Percentiles rank a stretch among this genome's conserved stretches.
Evolutionary conservation across 352 stramenopile genomes (phyloP).

Genomic region (Globisporangium polare): DNA sequence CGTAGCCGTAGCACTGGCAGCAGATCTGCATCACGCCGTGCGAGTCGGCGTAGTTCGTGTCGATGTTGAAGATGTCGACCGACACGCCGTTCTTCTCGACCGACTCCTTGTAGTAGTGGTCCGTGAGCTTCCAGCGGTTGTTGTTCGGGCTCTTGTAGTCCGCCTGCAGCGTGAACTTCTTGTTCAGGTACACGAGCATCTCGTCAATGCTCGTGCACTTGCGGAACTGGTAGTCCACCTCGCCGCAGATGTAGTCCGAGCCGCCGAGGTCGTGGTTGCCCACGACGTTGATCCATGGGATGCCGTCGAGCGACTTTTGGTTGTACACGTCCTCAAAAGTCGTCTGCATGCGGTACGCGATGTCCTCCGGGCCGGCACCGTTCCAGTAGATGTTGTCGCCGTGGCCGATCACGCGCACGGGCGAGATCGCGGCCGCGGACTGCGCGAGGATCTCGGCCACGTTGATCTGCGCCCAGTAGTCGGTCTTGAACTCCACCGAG

Average conservation of each 20-base stretch:
- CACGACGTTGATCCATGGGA: constrained; percentile 85
- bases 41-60: constrained; percentile 84
- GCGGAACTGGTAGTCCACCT: constrained; percentile 85
- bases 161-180: constrained; percentile 77
- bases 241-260: constrained; percentile 81
- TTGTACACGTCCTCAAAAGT: constrained; percentile 88
- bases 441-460: constrained; percentile 74
- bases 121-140: constrained; percentile 73
- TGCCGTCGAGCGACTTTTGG: constrained; percentile 59
- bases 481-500: constrained; percentile 83
- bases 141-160: constrained; percentile 79
- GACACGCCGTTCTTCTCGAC: constrained; percentile 76
- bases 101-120: constrained; percentile 85
- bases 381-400: constrained; percentile 90
- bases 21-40: constrained; percentile 70
- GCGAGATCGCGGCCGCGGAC: constrained; percentile 66
- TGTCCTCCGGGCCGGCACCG: constrained; percentile 69
- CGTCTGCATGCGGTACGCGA: constrained; percentile 76
- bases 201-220: constrained; percentile 69
- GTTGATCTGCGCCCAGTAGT: constrained; percentile 86
- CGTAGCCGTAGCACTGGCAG: constrained; percentile 60
- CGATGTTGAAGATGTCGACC: constrained; percentile 87
- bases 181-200: constrained; percentile 79
- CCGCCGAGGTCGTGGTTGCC: constrained; percentile 87
- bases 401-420: constrained; percentile 68